These are phyloP conservation scores for Mycena rosella DNA, from an alignment of 768 basidiomycete species.

Conservation along the genomic window DNA sequence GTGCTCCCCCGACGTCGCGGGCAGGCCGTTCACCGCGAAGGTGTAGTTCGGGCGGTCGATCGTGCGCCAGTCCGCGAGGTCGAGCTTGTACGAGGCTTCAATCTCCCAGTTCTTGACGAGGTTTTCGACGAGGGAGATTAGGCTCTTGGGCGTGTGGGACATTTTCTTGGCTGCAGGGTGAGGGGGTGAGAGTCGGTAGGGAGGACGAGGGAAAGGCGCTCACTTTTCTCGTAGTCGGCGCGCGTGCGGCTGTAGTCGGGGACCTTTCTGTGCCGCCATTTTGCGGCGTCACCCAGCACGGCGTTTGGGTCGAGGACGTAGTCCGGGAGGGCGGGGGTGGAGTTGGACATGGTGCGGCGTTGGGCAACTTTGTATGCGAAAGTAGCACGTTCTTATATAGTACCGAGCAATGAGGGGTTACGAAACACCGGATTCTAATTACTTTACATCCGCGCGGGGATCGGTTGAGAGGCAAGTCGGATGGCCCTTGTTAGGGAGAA, in stretches of 20 bases:
- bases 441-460: neutral
- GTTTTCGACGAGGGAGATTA: constrained; percentile 37
- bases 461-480: too few relatives aligned
- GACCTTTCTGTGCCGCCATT: constrained; percentile 31
- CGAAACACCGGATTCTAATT: neutral
- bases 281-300: constrained; percentile 31
- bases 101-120: constrained; percentile 40
- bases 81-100: constrained; percentile 35
- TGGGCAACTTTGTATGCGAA: neutral
- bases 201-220: neutral
- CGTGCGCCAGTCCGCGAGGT: constrained; percentile 36
- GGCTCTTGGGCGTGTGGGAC: constrained; percentile 30
- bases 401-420: constrained; percentile 4
- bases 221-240: constrained; percentile 31
- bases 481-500: too few relatives aligned
- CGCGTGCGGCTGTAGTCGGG: constrained; percentile 31
- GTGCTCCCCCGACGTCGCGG: constrained; percentile 26
- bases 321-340: constrained; percentile 25
- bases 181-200: constrained; percentile 1
- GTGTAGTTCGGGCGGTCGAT: constrained; percentile 33
- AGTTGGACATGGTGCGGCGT: constrained; percentile 23
- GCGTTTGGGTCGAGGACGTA: constrained; percentile 34
- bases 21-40: constrained; percentile 35
- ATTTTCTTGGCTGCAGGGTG: constrained; percentile 32
- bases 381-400: constrained; percentile 2